Evolutionary conservation across 2,329 filamentous ascomycete species (phyloP).

Genomic region (Metarhizium robertsii): DNA sequence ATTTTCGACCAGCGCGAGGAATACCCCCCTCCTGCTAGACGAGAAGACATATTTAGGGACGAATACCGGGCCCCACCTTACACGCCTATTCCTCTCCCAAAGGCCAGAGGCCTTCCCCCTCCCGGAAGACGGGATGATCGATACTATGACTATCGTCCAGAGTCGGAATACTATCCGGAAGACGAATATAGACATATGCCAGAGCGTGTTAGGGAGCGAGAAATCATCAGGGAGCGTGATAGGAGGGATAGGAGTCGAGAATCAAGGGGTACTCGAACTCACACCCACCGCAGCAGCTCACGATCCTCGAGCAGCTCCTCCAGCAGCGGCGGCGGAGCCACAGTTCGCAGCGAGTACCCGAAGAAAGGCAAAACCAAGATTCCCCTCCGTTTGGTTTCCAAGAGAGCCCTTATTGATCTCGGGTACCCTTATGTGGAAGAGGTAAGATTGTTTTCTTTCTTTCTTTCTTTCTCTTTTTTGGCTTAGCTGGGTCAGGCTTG

Average conservation of each 20-base stretch:
- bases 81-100: slow-evolving; percentile 60
- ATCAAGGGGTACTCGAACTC: slow-evolving; percentile 30
- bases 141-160: slow-evolving; percentile 56
- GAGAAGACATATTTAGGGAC: slow-evolving; percentile 37
- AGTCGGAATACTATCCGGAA: slow-evolving; percentile 60
- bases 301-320: slow-evolving; percentile 36
- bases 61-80: slow-evolving; percentile 38
- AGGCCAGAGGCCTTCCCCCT: slow-evolving; percentile 50
- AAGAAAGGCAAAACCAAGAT: slow-evolving; percentile 87
- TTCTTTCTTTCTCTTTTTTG: no score
- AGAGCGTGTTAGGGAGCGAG: slow-evolving; percentile 51
- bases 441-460: slow-evolving; percentile 35
- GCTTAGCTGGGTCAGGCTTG: neutral
- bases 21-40: slow-evolving; percentile 48
- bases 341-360: slow-evolving; percentile 54
- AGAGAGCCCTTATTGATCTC: slow-evolving; percentile 71
- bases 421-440: slow-evolving; percentile 84
- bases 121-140: slow-evolving; percentile 46
- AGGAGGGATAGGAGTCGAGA: slow-evolving; percentile 31
- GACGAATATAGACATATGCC: slow-evolving; percentile 59
- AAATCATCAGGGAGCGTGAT: slow-evolving; percentile 41
- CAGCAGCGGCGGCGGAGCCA: slow-evolving; percentile 39
- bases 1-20: slow-evolving; percentile 48
- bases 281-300: slow-evolving; percentile 30
- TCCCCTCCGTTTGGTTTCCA: slow-evolving; percentile 69